A percentile compares a stretch with the other conserved stretches of the same genome.
These are phyloP conservation scores for Asterophora lycoperdoides DNA, from an alignment of 768 basidiomycete species.

Conservation along the genomic window DNA sequence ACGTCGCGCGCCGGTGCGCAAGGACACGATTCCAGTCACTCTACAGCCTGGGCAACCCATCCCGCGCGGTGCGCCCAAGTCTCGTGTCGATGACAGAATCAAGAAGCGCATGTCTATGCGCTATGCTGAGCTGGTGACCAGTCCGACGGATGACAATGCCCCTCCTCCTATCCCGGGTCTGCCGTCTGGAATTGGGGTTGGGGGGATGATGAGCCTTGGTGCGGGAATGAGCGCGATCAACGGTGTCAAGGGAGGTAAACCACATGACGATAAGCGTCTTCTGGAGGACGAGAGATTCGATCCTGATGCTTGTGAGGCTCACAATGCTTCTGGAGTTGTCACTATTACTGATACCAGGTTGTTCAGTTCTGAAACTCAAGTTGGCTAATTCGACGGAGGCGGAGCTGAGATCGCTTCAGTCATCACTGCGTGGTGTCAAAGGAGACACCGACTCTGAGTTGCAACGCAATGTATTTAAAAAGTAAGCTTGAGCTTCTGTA, in stretches of 20 bases:
- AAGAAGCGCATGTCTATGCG: conserved; percentile 96
- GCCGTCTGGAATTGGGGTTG: conserved; percentile 40
- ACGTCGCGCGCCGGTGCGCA: conserved; percentile 21
- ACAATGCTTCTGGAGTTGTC: conserved; percentile 8
- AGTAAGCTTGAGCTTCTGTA: conserved; percentile 40
- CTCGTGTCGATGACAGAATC: conserved; percentile 81
- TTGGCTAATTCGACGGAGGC: conserved; percentile 87
- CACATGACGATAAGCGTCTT: conserved; percentile 56
- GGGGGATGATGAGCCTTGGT: conserved; percentile 18
- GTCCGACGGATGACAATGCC: conserved; percentile 51
- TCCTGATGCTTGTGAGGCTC: conserved; percentile 76
- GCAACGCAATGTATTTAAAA: conserved; percentile 92
- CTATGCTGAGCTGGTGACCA: conserved; percentile 75
- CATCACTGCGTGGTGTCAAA: conserved; percentile 65
- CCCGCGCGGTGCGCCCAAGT: conserved; percentile 45
- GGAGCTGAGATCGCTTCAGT: conserved; percentile 71
- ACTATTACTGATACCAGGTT: conserved; percentile 8
- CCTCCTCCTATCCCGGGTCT: conserved; percentile 59
- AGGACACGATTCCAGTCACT: conserved; percentile 16
- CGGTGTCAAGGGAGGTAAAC: conserved; percentile 42
- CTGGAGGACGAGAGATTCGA: conserved; percentile 82
- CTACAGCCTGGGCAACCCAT: conserved; percentile 20
- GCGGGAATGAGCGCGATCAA: conserved; percentile 27
- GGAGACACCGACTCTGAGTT: conserved; percentile 74
- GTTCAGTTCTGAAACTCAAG: conserved; percentile 71